Conservation (phyloP, 306 rosid species). For the Geum urbanum region DNA sequence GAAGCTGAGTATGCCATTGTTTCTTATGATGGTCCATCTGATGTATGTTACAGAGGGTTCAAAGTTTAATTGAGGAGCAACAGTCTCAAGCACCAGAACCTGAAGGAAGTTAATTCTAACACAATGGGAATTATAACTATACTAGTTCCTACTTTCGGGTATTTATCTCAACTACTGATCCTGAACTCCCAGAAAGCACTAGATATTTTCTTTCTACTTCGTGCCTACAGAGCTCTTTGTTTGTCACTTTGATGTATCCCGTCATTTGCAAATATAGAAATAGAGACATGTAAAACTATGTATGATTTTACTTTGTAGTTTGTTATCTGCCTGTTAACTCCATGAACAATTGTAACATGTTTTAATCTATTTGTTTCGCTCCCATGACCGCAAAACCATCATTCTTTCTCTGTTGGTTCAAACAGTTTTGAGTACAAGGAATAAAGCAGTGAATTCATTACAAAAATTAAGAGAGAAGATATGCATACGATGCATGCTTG, state of each 20-base stretch:
- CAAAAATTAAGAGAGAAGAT: too few relatives aligned
- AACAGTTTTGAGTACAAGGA: too few relatives aligned
- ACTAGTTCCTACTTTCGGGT: conserved; percentile 4
- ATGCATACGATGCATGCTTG: too few relatives aligned
- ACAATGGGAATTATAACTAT: conserved; percentile 4
- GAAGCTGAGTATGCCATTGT: conserved; percentile 8
- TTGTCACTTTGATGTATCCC: conserved; percentile 10
- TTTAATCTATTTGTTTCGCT: too few relatives aligned
- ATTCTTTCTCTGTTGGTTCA: too few relatives aligned
- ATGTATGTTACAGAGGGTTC: conserved; percentile 62
- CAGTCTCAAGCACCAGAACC: conserved; percentile 47
- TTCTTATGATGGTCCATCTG: conserved; percentile 28
- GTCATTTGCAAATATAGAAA: background rate
- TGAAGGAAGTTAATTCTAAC: conserved; percentile 41
- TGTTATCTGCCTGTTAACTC: background rate
- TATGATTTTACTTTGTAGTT: background rate
- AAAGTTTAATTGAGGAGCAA: conserved; percentile 58
- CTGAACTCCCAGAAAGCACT: background rate
- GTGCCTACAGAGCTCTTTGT: background rate
- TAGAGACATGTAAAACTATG: background rate
- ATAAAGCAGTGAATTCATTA: too few relatives aligned
- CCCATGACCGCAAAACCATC: too few relatives aligned
- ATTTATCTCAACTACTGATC: background rate
- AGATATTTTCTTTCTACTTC: background rate
- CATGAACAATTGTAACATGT: background rate